Evolutionary conservation across 2,329 filamentous ascomycete species (phyloP).

Genomic region (Monosporascus sp.): DNA sequence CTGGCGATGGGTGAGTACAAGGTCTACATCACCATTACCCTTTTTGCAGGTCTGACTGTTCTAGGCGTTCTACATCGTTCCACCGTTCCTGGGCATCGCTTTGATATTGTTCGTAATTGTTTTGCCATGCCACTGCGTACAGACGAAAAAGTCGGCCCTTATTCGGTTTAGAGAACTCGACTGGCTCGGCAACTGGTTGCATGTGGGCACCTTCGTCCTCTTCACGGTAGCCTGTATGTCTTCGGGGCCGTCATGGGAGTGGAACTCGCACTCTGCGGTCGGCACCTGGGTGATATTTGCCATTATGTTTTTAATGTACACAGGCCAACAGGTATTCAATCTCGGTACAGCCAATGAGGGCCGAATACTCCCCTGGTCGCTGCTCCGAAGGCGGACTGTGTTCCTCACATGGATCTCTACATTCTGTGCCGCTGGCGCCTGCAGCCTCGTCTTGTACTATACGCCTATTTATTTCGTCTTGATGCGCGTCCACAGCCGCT

Average conservation of each 20-base stretch:
- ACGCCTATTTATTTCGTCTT: constrained; percentile 53
- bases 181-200: constrained; percentile 25
- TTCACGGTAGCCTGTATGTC: constrained; percentile 45
- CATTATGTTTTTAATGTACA: constrained; percentile 38
- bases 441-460: constrained; percentile 44
- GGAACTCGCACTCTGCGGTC: constrained; percentile 41
- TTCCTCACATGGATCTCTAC: constrained; percentile 39
- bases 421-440: constrained; percentile 28
- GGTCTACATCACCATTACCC: background rate
- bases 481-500: constrained; percentile 34
- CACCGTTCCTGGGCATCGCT: constrained; percentile 10
- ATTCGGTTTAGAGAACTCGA: constrained; percentile 23
- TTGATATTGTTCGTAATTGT: constrained; percentile 36
- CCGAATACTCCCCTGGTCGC: constrained; percentile 37
- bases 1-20: constrained; percentile 33
- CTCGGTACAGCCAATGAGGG: constrained; percentile 38
- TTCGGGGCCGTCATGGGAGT: constrained; percentile 44
- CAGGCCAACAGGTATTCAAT: constrained; percentile 39
- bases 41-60: background rate
- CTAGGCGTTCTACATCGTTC: constrained; percentile 15
- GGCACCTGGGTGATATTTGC: constrained; percentile 43
- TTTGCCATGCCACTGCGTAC: constrained; percentile 30
- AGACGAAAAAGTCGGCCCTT: constrained; percentile 10
- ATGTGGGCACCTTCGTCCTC: constrained; percentile 29
- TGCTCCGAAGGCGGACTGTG: constrained; percentile 34